Base-by-base conservation (phyloP, 2,329 filamentous ascomycete genomes). In the Fusarium musae region DNA sequence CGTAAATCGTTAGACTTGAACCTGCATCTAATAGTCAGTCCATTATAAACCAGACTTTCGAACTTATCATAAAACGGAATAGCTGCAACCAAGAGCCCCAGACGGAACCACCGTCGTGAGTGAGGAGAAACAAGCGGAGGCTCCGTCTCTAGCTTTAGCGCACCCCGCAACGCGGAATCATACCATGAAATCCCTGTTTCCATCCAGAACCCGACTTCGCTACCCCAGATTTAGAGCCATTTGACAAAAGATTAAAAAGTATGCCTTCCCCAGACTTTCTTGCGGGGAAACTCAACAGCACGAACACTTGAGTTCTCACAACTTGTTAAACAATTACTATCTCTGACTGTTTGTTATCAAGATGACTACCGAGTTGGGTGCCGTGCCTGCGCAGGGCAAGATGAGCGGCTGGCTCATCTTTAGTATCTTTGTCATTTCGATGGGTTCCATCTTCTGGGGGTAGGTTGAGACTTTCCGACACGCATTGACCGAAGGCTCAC, bases 361-460 rank as follows among this genome's bases (percentile, higher is more conserved):
- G n/a, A 67, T 67, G 64, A 30, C 64, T n/a, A 67, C 63, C 10
- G 63, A 52, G n/a, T 10, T 60, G 36, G 63, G 54, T 13, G 34
- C 34, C 6, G n/a, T 30, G 50, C 23, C 46, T 17, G 40, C 63
- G 7, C 52, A 67, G 23, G 61, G 61, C 36, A 61, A 68, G 65
- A 62, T 68, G 63, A 68, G 65, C 26, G 54, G 39, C 7, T 68
- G 65, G 63, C 63, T 68, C 12, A 19, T 68, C 40, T 62, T 68
- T 9, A 68, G 65, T 13, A 68, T 68, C 30, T 16, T 61, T 1
- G 65, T 68, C 23, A 68, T 68, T 4, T 68, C 65, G 1, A 68
- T 68, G 65, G 65, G 65, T 2, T 68, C 65, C 2, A 68, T 68
- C 28, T 68, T 68, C 17, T 68, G 65, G 65, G 65, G 65, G 65